phyloP scores from a whole-genome alignment of 106 monocot species.

The Dendrobium nobile region DNA sequence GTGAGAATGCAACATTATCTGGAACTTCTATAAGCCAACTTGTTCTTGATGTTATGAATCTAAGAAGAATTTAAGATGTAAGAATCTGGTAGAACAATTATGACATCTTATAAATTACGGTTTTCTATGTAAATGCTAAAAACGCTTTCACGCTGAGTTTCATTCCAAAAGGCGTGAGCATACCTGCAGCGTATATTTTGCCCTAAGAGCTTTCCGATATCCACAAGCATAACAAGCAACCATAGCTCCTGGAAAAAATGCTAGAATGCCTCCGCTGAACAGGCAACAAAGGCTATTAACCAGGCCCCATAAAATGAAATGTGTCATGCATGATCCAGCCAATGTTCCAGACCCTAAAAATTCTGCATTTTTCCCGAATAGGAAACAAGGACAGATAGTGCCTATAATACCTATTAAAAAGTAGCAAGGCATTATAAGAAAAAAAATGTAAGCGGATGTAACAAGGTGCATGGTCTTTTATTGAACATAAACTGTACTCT shows the following conservation, averaged over 20 bases:
- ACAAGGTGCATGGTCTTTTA: not conserved
- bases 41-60: not conserved
- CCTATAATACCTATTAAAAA: constrained; percentile 68
- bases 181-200: constrained; percentile 72
- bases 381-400: constrained; percentile 68
- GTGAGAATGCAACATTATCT: not conserved
- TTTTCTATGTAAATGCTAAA: not conserved
- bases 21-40: not conserved
- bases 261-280: constrained; percentile 56
- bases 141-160: not conserved
- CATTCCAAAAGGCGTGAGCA: not conserved
- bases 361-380: constrained; percentile 93
- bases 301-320: constrained; percentile 76
- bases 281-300: constrained; percentile 72
- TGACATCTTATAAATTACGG: not conserved
- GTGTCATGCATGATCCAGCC: constrained; percentile 75
- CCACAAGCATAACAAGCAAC: constrained; percentile 89
- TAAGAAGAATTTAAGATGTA: not conserved
- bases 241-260: constrained; percentile 53
- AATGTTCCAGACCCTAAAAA: constrained; percentile 77
- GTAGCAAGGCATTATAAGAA: constrained; percentile 5
- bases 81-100: constrained; percentile 5
- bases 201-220: constrained; percentile 54
- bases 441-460: not conserved
- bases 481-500: not conserved